A percentile compares a stretch with the other conserved stretches of the same genome.
phyloP scores from a whole-genome alignment of 2,329 filamentous ascomycete species.

The Diaporthe destruens region DNA sequence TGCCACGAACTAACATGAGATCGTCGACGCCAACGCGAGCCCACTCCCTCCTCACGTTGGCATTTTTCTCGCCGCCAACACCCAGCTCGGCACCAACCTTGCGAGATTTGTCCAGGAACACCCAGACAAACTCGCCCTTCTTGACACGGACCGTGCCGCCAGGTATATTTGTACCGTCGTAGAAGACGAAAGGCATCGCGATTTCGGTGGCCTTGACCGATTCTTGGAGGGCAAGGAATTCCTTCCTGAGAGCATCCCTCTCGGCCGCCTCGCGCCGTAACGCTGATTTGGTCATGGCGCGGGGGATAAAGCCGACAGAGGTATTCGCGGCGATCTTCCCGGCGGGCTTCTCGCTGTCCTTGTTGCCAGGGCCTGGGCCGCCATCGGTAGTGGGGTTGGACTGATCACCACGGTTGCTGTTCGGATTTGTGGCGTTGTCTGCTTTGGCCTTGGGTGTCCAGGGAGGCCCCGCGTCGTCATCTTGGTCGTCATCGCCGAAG shows the following conservation, averaged over 20 bases:
- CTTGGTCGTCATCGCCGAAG: constrained; percentile 75
- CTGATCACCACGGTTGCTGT: constrained; percentile 40
- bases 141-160: constrained; percentile 87
- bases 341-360: constrained; percentile 47
- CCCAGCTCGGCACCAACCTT: constrained; percentile 89
- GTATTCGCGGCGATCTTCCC: constrained; percentile 73
- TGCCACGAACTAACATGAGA: constrained; percentile 90
- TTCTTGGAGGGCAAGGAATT: constrained; percentile 87
- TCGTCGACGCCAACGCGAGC: constrained; percentile 95
- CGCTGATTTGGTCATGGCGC: constrained; percentile 72
- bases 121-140: constrained; percentile 93
- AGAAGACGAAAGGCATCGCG: constrained; percentile 94
- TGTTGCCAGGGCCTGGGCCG: constrained; percentile 47
- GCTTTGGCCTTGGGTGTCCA: constrained; percentile 45
- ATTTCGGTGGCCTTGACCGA: constrained; percentile 91
- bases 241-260: constrained; percentile 78
- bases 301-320: constrained; percentile 74
- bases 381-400: constrained; percentile 29
- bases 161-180: constrained; percentile 91
- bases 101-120: constrained; percentile 90
- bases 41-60: constrained; percentile 83
- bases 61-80: constrained; percentile 74
- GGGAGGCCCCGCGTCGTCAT: constrained; percentile 54
- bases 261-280: constrained; percentile 82
- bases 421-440: constrained; percentile 26